Evolutionary conservation across 306 rosid genomes (phyloP), one percentile per base, ranked within the genome.

Genomic region (Cucumis sativus): DNA sequence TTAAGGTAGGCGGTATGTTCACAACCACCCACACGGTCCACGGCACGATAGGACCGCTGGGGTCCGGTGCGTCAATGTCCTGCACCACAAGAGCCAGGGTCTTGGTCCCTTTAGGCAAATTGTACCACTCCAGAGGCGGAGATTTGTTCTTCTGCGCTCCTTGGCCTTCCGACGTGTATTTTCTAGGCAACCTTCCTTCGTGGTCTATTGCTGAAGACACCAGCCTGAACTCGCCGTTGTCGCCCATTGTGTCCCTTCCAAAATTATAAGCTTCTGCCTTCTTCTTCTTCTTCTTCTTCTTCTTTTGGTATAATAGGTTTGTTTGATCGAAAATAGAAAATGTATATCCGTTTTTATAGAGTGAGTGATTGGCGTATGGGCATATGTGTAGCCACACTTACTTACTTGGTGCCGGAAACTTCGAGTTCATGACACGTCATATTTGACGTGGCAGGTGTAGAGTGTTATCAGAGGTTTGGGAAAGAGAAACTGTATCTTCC

Each of bases 41-140:
- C 4, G 98, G 96, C 73, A 90, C 89, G 5, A 88, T 56, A 0
- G 96, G 96, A 0, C 84, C 84, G 0, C 51, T 59, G 0, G 97
- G 93, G 56, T 93, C 92, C 0, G 97, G 88, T 0, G 94, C 91
- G 70, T 94, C 98, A 0, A 90, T 81, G n/a, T 91, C 94, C 84
- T 91, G 90, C 10, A 94, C 98, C 64, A 88, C 89, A 0, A 94
- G 78, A 0, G 96, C 96, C 3, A 94, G 64, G 20, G 80, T 52
- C 74, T 94, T 86, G 12, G 98, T 91, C 28, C 89, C 95, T 6
- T 82, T 5, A 0, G 96, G 98, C 17, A 88, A 57, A 85, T 90
- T 89, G 87, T 94, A 94, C 97, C 96, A 94, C 74, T 94, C 98
- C 25, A 91, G 37, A 0, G 97, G 96, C 4, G 98, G 98, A 4